Base-by-base conservation (phyloP, 192 early-diverging fungal genomes). In the Chytriomyces sp. region DNA sequence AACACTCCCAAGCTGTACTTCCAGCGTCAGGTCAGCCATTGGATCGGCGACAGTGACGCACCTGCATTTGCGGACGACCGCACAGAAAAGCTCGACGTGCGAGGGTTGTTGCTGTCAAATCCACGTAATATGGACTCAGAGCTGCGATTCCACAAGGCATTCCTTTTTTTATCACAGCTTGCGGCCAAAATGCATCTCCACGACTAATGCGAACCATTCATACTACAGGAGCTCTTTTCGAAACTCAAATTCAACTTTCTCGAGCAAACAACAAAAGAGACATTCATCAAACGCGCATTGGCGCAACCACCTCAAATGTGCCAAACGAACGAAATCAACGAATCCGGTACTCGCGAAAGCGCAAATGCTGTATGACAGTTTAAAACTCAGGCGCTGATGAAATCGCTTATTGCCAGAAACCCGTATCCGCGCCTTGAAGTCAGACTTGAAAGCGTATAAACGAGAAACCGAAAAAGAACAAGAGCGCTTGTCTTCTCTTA, bases 211-310 rank as follows among this genome's bases (percentile, higher is more conserved):
- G 16, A 18, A 11, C 28, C 18, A 45, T 50, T 1, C 49, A n/a
- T 44, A 62, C 49, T 18, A 23, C 44, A 89, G 85, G 85, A 86
- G 28, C 80, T 85, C n/a, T 87, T 89, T 63, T 71, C 78, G 44
- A 89, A 89, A 72, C 76, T 89, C 45, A 87, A 87, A 67, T 87
- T 86, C 61, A 86, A 85, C 61, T 87, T 82, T 71, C 76, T 89
- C 43, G 88, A 89, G 74, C 88, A 83, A 70, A 77, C 81, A 24
- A 81, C 88, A 7, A 89, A 89, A 74, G 86, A 89, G 61, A 67
- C 64, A 28, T 89, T 89, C 61, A 43, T 89, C 6, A 82, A 79
- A 60, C 71, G 81, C 35, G 70, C 86, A 46, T 59, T 89, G 72
- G 79, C 80, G 35, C 68, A 77, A 16, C 84, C 86, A n/a, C 57